Evolutionary conservation across 768 basidiomycete species (phyloP), one percentile per base, ranked within the genome.

Genomic region (Paxillus rubicundulus): DNA sequence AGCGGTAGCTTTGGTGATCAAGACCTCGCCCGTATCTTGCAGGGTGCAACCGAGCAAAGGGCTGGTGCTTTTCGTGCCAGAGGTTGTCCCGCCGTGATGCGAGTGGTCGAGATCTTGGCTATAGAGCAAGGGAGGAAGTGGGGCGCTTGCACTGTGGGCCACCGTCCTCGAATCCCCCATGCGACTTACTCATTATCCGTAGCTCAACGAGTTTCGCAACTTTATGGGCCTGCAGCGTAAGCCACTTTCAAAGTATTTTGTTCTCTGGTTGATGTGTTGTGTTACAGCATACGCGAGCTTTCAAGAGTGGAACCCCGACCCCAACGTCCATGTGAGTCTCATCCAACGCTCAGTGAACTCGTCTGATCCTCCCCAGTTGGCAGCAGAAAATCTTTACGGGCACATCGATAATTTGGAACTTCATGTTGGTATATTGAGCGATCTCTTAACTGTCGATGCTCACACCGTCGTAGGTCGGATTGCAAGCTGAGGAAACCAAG

Each of bases 361-460:
- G 9, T 45, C 28, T 38, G 17, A 56, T 53, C 24, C 5, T 44
- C 12, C 9, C 21, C 50, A 88, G 85, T 75, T 62, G 13, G 79
- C 84, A 2, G 91, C 91, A 0, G 74, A 78, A 44, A 70, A 77
- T 8, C 75, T 91, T 14, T 90, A 91, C 61, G 76, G 75, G 42
- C 76, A 87, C 56, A 86, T 91, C 50, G 82, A 92, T 59, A 86
- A 88, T 63, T 78, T 92, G 32, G 91, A 92, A 63, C 79, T 93
- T 10, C 80, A 92, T 61, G 88, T 84, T 53, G 42, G 81, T 65
- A 37, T 16, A 42, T 43, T n/a, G 37, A 21, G 12, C 44, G n/a
- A 28, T 52, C 12, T 36, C 17, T 21, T 20, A 4, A 27, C 45
- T 10, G n/a, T 34, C 47, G 12, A 54, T 39, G 14, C n/a, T 37